Evolutionary conservation across 768 basidiomycete species (phyloP), one percentile per base, ranked within the genome.

Genomic region (Melanogaster broomeanus): DNA sequence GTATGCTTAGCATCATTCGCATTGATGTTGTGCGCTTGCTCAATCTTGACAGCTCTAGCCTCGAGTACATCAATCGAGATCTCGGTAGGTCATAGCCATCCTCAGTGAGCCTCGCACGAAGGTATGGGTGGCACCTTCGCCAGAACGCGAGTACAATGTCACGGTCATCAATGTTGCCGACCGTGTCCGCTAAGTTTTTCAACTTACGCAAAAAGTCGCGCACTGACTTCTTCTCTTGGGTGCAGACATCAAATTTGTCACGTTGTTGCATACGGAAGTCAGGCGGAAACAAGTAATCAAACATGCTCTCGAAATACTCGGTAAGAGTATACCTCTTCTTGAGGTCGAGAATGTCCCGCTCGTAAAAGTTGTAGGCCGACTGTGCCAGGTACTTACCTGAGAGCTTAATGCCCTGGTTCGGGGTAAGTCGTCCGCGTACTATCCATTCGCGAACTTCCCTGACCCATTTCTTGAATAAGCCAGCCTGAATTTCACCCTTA

Each of bases 191-290:
- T 1, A 61, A 27, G 3, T 42, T 42, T 13, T 53, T 41, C 2
- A 61, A 48, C 13, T 51, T 35, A 1, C 39, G 34, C 2, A 52
- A 24, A 37, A 52, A 58, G 2, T 55, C 57, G 12, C 42, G 48
- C 8, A 61, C 55, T 2, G 53, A 16, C 15, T 33, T 35, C 3
- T 44, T 28, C 4, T 53, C 50, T 30, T 61, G 60, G 3, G 15
- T n/a, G n/a, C 49, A 58, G 4, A 4, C 34, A 2, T 55, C 34
- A 38, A 61, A 58, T 51, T 55, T 46, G 16, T 52, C 40, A 2
- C 45, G 53, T 30, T 58, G 57, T 15, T 56, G 47, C 45, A 52
- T 55, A 0, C 48, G 34, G 48, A 58, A 61, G 34, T 61, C 59
- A 0, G 49, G 47, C 0, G 56, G 59, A 45, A 61, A 61, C 8